These are phyloP conservation scores for Echinosphaeria canescens DNA, from an alignment of 2,329 filamentous ascomycete genomes.

Conservation along the genomic window DNA sequence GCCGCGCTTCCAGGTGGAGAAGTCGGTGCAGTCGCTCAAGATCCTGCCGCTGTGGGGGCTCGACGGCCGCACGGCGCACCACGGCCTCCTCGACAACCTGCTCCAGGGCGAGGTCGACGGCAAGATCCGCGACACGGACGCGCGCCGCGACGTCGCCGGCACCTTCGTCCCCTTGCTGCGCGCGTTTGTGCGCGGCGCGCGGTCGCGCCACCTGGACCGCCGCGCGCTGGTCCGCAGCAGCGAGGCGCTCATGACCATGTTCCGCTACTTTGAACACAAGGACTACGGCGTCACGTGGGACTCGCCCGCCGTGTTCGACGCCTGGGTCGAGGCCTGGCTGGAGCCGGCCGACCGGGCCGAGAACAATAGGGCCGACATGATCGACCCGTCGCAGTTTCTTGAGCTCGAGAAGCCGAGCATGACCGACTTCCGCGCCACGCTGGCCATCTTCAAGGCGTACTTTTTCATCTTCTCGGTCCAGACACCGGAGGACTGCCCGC, in stretches of 20 bases:
- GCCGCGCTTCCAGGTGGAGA: slow-evolving; percentile 30
- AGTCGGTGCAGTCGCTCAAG: slow-evolving; percentile 29
- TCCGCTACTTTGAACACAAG: slow-evolving; percentile 19
- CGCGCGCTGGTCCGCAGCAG: slow-evolving; percentile 19
- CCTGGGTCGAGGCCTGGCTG: slow-evolving; percentile 23
- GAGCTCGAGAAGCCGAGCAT: slow-evolving; percentile 12
- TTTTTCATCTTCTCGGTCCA: slow-evolving; percentile 34
- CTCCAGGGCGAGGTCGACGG: slow-evolving; percentile 15
- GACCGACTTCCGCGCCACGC: slow-evolving; percentile 10
- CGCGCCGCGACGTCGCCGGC: slow-evolving; percentile 18
- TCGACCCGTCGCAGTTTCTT: slow-evolving; percentile 7
- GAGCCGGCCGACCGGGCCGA: too few species aligned
- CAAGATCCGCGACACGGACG: slow-evolving; percentile 11
- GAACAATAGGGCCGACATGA: slow-evolving; percentile 9
- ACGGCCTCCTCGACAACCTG: slow-evolving; percentile 30
- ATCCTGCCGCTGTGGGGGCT: slow-evolving; percentile 30
- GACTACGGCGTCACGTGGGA: slow-evolving; percentile 24
- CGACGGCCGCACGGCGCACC: slow-evolving; percentile 25
- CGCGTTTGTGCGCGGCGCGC: slow-evolving; percentile 20
- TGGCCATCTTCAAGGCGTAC: slow-evolving; percentile 15
- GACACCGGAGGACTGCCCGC: slow-evolving; percentile 28
- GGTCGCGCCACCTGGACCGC: slow-evolving; percentile 16
- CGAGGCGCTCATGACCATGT: slow-evolving; percentile 20
- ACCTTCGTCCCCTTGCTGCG: slow-evolving; percentile 22
- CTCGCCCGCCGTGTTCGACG: slow-evolving; percentile 17